Base-by-base conservation (phyloP, 768 basidiomycete species). In the Sporobolomyces pararoseus region DNA sequence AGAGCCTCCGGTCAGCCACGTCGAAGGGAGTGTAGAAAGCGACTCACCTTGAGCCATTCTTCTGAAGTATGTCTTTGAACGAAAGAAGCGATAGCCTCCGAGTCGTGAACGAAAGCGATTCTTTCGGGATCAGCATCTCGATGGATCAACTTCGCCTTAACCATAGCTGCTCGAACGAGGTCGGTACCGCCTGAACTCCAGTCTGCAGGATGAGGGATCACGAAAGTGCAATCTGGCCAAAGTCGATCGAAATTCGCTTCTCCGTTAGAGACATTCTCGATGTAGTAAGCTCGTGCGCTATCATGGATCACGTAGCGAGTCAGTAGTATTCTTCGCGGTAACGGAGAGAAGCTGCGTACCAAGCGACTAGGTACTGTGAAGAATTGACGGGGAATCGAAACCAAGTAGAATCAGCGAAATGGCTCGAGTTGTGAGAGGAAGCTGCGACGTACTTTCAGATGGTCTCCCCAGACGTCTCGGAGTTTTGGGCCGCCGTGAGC, bases 41-140 rank as follows among this genome's bases (percentile, higher is more conserved):
- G 10, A 17, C 67, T 37, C 31, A 63, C 67, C 47, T 50, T 42
- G 27, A 66, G 55, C 70, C 70, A 71, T 2, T 37, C 52, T 7
- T 25, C 12, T 10, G 13, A 14, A 13, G 63, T 55, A 29, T 72
- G 66, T 14, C 60, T 35, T 10, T 37, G 23, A 0, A 60, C 60
- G 16, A 68, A 72, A 23, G 32, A 31, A 1, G 47, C 27, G 32
- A 54, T 44, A 4, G 71, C 63, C 0, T 49, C 59, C 2, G 63
- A 42, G 27, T 72, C 71, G 21, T 52, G 47, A 21, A 72, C 53
- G 44, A 72, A 72, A n/a, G 57, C 71, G 31, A 72, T 12, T 19
- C 53, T 46, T 6, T 59, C 66, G 5, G n/a, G 3, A 10, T 19
- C 32, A 2, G 50, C 51, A 2, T 37, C 16, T 7, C 10, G 2